Percentiles rank a stretch among this genome's conserved stretches.
Conservation (phyloP, 208 protist species). For the Jaenimonas drosophilae region DNA sequence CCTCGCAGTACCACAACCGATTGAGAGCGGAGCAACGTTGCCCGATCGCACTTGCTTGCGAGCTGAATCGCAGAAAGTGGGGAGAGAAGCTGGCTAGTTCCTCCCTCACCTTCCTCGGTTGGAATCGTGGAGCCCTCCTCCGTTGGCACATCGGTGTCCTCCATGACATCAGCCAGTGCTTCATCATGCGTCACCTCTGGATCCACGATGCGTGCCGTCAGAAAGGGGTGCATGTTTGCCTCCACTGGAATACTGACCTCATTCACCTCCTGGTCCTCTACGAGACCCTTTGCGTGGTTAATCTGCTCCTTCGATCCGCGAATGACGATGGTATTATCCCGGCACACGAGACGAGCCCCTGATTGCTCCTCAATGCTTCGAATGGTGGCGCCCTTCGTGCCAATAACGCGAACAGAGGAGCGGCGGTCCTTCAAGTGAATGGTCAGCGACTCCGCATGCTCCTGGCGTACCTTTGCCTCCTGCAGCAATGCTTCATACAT, state of each 20-base stretch:
- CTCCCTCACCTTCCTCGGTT: too few relatives aligned
- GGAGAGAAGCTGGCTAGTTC: too few relatives aligned
- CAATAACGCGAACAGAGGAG: conserved; percentile 12
- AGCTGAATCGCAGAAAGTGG: conserved; percentile 26
- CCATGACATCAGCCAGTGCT: too few relatives aligned
- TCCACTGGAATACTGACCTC: conserved; percentile 25
- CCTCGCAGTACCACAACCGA: conserved; percentile 32
- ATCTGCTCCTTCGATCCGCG: conserved; percentile 18
- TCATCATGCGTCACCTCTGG: too few relatives aligned
- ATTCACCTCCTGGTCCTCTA: conserved; percentile 16
- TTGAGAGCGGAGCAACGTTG: conserved; percentile 18
- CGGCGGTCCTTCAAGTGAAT: conserved; percentile 17
- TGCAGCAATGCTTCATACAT: too few relatives aligned
- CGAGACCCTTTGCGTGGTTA: conserved; percentile 7
- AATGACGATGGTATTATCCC: conserved; percentile 17
- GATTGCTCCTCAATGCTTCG: conserved; percentile 23
- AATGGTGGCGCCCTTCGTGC: conserved; percentile 12
- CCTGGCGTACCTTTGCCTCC: too few relatives aligned
- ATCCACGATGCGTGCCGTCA: conserved; percentile 22
- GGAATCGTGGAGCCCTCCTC: too few relatives aligned
- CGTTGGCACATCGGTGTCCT: too few relatives aligned
- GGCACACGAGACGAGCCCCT: conserved; percentile 20
- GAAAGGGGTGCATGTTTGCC: conserved; percentile 6
- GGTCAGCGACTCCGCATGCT: too few relatives aligned
- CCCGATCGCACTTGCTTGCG: conserved; percentile 22